Evolutionary conservation across 176 grass and related monocot genomes (phyloP).

Genomic region (Melocanna baccifera): DNA sequence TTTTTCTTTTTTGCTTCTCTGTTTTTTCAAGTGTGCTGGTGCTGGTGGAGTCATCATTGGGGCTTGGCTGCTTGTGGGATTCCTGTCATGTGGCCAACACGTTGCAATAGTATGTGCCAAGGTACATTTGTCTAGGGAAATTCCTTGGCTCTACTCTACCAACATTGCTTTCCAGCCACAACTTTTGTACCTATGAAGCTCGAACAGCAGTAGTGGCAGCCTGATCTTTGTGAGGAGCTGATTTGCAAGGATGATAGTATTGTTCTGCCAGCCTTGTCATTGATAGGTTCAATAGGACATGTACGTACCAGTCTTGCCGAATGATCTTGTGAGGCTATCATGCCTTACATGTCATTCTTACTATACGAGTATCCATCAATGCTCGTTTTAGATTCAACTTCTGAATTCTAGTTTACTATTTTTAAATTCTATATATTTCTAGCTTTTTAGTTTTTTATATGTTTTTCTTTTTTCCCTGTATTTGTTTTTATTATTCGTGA

Average conservation of each 20-base stretch:
- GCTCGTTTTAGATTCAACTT: too few relatives aligned
- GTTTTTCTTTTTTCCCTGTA: too few relatives aligned
- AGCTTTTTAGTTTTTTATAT: too few relatives aligned
- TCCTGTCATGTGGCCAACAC: conserved; percentile 18
- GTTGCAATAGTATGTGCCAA: conserved; percentile 24
- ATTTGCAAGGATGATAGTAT: background rate
- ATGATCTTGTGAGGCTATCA: background rate
- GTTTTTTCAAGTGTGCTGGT: background rate
- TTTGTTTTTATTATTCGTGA: too few relatives aligned
- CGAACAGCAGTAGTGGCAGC: conserved; percentile 1
- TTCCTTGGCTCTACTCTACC: conserved; percentile 21
- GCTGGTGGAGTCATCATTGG: conserved; percentile 3
- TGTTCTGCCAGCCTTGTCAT: background rate
- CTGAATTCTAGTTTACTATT: too few relatives aligned
- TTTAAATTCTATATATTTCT: too few relatives aligned
- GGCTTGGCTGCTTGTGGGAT: background rate
- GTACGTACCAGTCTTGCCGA: background rate
- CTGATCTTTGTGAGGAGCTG: background rate
- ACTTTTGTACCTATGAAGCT: background rate
- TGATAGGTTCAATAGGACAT: background rate
- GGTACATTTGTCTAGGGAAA: conserved; percentile 35
- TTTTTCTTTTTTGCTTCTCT: background rate
- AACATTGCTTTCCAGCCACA: background rate
- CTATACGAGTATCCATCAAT: too few relatives aligned
- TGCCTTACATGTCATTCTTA: background rate